A percentile compares a stretch with the other conserved stretches of the same genome.
These are phyloP conservation scores for Suillus tomentosus DNA, from an alignment of 768 basidiomycete genomes.

Conservation along the genomic window DNA sequence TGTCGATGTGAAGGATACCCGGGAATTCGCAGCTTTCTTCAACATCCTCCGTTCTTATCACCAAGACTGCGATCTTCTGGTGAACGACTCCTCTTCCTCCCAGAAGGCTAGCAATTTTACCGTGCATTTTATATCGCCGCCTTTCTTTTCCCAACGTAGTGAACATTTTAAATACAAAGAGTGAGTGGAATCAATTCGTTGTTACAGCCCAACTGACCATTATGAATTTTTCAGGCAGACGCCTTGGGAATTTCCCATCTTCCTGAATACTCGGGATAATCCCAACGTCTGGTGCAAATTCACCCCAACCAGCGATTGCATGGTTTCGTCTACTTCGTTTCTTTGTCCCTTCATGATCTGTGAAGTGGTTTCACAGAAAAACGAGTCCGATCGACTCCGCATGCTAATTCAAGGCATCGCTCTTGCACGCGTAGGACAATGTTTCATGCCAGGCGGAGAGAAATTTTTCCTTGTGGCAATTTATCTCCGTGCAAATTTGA, in stretches of 20 bases:
- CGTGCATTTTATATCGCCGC: slow-evolving; percentile 15
- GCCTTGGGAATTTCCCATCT: slow-evolving; percentile 17
- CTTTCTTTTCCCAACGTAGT: slow-evolving; percentile 12
- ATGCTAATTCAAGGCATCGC: slow-evolving; percentile 22
- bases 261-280: not conserved
- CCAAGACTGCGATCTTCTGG: not conserved
- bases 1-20: not conserved
- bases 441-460: not conserved
- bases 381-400: not conserved
- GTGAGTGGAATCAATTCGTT: slow-evolving; percentile 1
- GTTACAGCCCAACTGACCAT: no score
- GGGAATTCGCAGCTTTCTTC: slow-evolving; percentile 16
- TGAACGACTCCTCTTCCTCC: not conserved
- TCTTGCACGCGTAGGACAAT: slow-evolving; percentile 1
- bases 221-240: slow-evolving; percentile 13
- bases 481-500: slow-evolving; percentile 10
- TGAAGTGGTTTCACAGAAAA: slow-evolving; percentile 10
- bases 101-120: slow-evolving; percentile 17
- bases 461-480: slow-evolving; percentile 8
- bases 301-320: slow-evolving; percentile 14
- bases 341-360: slow-evolving; percentile 18
- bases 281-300: slow-evolving; percentile 2
- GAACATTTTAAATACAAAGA: not conserved
- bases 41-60: slow-evolving; percentile 10
- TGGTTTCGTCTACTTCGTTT: not conserved